Percentiles rank a stretch among this genome's conserved stretches.
Evolutionary conservation across 495 filamentous ascomycete genomes (phyloP).

Genomic region (Hyaloscypha finlandica): DNA sequence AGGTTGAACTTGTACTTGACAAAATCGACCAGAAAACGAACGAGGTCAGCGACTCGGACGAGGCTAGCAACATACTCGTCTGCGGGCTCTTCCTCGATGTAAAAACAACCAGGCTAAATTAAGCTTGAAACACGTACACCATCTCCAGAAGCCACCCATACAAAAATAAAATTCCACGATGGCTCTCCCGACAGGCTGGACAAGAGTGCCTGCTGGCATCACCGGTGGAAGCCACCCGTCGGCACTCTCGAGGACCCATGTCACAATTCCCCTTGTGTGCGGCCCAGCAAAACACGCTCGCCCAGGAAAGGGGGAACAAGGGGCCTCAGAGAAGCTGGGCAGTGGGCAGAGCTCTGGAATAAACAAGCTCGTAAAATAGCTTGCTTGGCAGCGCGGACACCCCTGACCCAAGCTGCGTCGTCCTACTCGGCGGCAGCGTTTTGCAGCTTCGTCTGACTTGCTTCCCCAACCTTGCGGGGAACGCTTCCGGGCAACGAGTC

Average conservation of each 20-base stretch:
- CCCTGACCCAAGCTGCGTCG: not conserved
- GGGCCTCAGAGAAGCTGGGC: too few species aligned
- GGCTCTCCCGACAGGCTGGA: not conserved
- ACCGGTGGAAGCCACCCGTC: not conserved
- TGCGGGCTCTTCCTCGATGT: too few species aligned
- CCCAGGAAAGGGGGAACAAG: too few species aligned
- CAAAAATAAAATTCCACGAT: not conserved
- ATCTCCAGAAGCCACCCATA: not conserved
- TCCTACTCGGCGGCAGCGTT: not conserved
- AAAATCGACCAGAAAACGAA: not conserved
- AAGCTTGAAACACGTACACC: not conserved
- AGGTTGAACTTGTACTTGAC: not conserved
- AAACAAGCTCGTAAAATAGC: too few species aligned
- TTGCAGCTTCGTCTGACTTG: not conserved
- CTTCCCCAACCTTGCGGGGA: not conserved
- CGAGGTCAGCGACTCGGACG: not conserved
- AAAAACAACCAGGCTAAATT: not conserved
- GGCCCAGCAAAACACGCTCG: not conserved
- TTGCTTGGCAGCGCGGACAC: too few species aligned
- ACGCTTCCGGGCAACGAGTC: not conserved
- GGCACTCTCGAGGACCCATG: not conserved
- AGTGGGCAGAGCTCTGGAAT: too few species aligned
- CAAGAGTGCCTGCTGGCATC: not conserved
- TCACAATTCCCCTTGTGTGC: not conserved
- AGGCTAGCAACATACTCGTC: too few species aligned